phyloP scores from a whole-genome alignment of 2,329 filamentous ascomycete genomes.

The Scedosporium minutisporum region DNA sequence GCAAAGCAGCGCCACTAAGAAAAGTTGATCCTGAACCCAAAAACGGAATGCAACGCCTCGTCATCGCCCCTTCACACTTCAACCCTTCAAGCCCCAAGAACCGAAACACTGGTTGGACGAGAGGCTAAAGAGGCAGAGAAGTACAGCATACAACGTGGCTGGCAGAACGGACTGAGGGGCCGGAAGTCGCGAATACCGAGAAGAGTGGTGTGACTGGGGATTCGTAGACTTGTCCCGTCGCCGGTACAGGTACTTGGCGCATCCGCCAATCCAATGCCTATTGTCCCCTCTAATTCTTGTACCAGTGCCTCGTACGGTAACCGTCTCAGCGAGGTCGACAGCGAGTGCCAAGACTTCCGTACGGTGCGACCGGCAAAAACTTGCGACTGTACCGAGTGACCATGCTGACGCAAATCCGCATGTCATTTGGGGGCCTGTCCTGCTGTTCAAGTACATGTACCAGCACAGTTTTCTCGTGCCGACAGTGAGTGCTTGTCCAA shows the following conservation, averaged over 20 bases:
- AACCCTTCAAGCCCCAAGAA: not conserved
- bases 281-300: too few relatives aligned
- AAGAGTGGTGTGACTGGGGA: not conserved
- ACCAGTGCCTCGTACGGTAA: too few relatives aligned
- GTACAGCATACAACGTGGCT: not conserved
- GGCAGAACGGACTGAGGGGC: not conserved
- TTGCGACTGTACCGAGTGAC: not conserved
- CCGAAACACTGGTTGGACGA: not conserved
- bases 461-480: not conserved
- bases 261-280: too few relatives aligned
- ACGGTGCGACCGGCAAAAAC: too few relatives aligned
- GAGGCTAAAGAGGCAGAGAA: not conserved
- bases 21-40: not conserved
- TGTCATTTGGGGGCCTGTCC: not conserved
- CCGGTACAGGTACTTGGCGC: not conserved
- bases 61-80: slow-evolving; percentile 7
- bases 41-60: slow-evolving; percentile 6
- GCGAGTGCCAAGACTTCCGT: too few relatives aligned
- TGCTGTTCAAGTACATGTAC: not conserved
- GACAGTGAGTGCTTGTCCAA: not conserved
- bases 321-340: not conserved
- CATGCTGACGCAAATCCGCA: not conserved
- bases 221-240: not conserved
- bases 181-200: not conserved
- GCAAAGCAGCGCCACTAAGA: not conserved